These are phyloP conservation scores for Ceratobasidium sp. DNA, from an alignment of 1,284 basidiomycete genomes.

Conservation along the genomic window DNA sequence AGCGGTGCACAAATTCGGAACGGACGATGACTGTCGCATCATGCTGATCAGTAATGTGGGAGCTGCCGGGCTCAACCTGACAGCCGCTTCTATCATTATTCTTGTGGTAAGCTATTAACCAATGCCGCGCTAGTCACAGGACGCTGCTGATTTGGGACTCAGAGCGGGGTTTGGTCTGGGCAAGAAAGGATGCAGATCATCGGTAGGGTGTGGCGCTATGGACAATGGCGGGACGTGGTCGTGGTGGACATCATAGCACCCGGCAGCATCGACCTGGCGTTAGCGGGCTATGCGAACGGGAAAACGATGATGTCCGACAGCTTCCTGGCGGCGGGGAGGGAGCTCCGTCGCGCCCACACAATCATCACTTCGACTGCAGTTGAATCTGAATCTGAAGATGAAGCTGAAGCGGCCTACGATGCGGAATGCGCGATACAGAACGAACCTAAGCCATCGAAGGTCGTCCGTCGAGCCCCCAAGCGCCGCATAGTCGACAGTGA, in stretches of 20 bases:
- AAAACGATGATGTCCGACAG: slow-evolving; percentile 5
- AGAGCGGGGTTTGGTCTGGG: slow-evolving; percentile 34
- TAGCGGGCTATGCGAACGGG: slow-evolving; percentile 11
- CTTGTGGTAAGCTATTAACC: neutral
- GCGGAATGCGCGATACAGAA: too few species aligned
- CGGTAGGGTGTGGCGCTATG: slow-evolving; percentile 3
- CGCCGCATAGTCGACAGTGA: too few species aligned
- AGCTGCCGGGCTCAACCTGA: slow-evolving; percentile 22
- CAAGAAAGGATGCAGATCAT: slow-evolving; percentile 16
- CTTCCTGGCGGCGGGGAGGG: neutral
- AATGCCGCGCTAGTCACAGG: too few species aligned
- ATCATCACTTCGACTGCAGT: too few species aligned
- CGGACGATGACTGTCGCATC: neutral
- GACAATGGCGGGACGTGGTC: slow-evolving; percentile 7
- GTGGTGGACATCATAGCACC: slow-evolving; percentile 8
- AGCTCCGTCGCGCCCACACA: neutral
- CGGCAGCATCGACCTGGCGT: slow-evolving; percentile 8
- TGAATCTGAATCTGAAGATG: too few species aligned
- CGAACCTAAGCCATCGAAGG: too few species aligned
- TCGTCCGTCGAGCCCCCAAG: too few species aligned
- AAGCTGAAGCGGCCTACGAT: too few species aligned
- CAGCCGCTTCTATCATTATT: neutral
- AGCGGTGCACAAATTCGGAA: neutral
- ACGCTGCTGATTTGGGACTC: neutral
- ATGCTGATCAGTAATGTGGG: slow-evolving; percentile 41